phyloP scores from a whole-genome alignment of 768 basidiomycete species.

The Mycena capillaripes region DNA sequence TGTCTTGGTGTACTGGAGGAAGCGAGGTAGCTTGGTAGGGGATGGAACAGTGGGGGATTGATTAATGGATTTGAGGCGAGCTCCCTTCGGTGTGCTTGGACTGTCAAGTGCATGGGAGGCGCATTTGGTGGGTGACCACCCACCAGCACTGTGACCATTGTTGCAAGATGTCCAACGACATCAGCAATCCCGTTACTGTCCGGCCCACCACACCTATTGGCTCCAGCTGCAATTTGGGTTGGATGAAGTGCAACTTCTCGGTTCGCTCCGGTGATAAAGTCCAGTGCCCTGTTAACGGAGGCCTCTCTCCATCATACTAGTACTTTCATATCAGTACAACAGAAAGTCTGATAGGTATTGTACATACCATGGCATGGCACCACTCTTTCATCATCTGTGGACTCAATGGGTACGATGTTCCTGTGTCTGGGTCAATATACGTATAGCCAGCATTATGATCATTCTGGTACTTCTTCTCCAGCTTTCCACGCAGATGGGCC shows the following conservation, averaged over 20 bases:
- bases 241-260: conserved; percentile 9
- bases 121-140: not conserved
- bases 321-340: not conserved
- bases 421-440: conserved; percentile 19
- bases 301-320: conserved; percentile 12
- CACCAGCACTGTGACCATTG: not conserved
- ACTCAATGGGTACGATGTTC: conserved; percentile 15
- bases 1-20: not conserved
- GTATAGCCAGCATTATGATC: conserved; percentile 31
- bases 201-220: not conserved
- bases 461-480: conserved; percentile 34
- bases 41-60: not conserved
- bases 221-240: not conserved
- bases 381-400: conserved; percentile 38
- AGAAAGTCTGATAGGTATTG: not conserved
- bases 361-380: conserved; percentile 32
- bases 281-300: not conserved
- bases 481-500: conserved; percentile 20
- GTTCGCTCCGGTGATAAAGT: not conserved
- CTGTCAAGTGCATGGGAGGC: not conserved
- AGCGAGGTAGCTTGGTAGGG: not conserved
- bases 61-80: not conserved
- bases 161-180: conserved; percentile 6
- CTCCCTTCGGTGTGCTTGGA: not conserved
- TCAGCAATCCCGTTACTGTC: not conserved